Percentiles rank a stretch among this genome's conserved stretches.
These are phyloP conservation scores for Zygosaccharomyces pseudorouxii DNA, from an alignment of 805 yeast species.

Conservation along the genomic window DNA sequence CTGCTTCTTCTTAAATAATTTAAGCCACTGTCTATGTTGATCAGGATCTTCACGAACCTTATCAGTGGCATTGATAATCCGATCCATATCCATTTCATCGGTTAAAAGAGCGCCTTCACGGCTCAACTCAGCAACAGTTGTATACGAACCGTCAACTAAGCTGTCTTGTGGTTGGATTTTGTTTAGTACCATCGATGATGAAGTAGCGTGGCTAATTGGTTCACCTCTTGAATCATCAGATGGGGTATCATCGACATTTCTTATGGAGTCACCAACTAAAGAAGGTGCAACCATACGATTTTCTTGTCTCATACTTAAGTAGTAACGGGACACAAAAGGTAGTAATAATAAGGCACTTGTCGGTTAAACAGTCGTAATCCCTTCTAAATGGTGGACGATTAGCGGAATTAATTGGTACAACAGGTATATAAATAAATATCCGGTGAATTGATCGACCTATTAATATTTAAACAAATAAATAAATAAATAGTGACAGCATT, in stretches of 20 bases:
- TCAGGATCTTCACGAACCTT: conserved; percentile 16
- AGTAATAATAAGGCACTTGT: not conserved
- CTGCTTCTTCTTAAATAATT: conserved; percentile 15
- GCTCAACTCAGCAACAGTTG: conserved; percentile 33
- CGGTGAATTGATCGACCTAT: not conserved
- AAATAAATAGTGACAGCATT: not conserved
- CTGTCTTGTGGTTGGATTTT: conserved; percentile 16
- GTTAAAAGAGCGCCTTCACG: conserved; percentile 35
- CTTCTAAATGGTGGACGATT: not conserved
- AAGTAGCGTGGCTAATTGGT: conserved; percentile 8
- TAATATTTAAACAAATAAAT: not conserved
- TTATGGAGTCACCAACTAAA: conserved; percentile 29
- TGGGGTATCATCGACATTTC: conserved; percentile 25
- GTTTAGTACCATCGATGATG: conserved; percentile 14
- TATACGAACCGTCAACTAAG: conserved; percentile 19
- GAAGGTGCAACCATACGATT: conserved; percentile 20
- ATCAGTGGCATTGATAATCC: conserved; percentile 25
- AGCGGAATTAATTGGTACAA: not conserved
- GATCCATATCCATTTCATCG: conserved; percentile 33
- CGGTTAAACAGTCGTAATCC: not conserved
- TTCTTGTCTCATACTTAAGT: conserved; percentile 1
- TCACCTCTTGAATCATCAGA: conserved; percentile 22
- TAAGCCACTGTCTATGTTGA: conserved; percentile 14
- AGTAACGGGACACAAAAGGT: not conserved
- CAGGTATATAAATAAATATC: not conserved